These are phyloP conservation scores for Prinsepia uniflora DNA, from an alignment of 306 rosid species.

Conservation along the genomic window DNA sequence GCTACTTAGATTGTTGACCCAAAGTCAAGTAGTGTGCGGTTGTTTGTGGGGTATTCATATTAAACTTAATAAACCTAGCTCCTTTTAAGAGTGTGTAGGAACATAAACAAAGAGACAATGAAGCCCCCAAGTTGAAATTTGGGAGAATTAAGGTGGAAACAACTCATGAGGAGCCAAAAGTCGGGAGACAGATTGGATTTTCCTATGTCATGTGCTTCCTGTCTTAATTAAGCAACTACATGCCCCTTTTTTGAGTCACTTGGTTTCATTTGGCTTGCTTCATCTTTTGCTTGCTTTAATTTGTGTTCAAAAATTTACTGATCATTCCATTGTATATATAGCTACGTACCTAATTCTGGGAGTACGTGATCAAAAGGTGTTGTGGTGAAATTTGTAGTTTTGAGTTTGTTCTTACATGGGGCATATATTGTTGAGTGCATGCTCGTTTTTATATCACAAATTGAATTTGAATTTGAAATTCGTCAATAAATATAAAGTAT, in stretches of 20 bases:
- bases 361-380: conserved; percentile 17
- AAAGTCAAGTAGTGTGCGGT: conserved; percentile 21
- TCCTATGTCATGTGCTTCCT: conserved; percentile 47
- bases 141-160: conserved; percentile 40
- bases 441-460: background rate
- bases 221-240: conserved; percentile 36
- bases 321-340: conserved; percentile 16
- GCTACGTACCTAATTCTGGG: conserved; percentile 2
- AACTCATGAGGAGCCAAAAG: conserved; percentile 46
- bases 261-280: conserved; percentile 12
- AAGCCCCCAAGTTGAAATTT: conserved; percentile 48
- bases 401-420: conserved; percentile 21
- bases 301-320: background rate
- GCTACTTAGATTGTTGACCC: background rate
- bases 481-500: too few relatives aligned
- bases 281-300: conserved; percentile 11
- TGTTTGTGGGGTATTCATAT: background rate
- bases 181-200: conserved; percentile 41
- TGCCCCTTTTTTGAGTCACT: conserved; percentile 15
- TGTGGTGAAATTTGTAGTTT: conserved; percentile 20
- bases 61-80: conserved; percentile 20
- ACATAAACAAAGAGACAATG: conserved; percentile 53
- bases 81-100: conserved; percentile 56
- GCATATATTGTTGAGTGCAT: background rate
- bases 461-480: background rate